phyloP scores from a whole-genome alignment of 1,139 yeast genomes.

The Eremothecium sinecaudum region DNA sequence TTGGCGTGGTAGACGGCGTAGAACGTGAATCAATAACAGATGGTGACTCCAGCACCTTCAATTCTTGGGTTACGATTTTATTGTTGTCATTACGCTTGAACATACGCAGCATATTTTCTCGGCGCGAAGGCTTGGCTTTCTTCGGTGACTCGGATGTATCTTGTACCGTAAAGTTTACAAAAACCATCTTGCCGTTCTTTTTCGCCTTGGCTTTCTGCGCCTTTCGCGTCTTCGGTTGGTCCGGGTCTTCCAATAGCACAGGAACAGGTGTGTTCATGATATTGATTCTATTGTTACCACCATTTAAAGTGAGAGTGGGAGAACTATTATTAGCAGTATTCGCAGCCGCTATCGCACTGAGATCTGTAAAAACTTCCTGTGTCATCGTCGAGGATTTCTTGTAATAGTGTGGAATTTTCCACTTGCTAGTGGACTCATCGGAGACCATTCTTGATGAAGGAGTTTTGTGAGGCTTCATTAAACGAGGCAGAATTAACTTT shows the following conservation, averaged over 20 bases:
- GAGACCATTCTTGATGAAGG: neutral
- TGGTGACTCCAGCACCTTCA: conserved; percentile 1
- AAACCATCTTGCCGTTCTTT: conserved; percentile 26
- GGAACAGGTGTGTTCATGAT: conserved; percentile 26
- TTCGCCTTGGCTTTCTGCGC: conserved; percentile 15
- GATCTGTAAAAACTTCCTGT: conserved; percentile 3
- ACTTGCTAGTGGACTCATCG: conserved; percentile 19
- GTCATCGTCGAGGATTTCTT: conserved; percentile 9
- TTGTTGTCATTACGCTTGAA: conserved; percentile 15
- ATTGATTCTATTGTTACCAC: conserved; percentile 11
- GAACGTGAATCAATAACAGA: conserved; percentile 8
- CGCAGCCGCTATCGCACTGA: neutral
- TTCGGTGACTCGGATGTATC: conserved; percentile 16
- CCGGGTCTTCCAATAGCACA: conserved; percentile 22
- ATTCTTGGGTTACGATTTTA: neutral
- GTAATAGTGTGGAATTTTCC: conserved; percentile 31
- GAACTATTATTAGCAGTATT: conserved; percentile 6
- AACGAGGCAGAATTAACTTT: too few relatives aligned
- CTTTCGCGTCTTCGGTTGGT: conserved; percentile 10
- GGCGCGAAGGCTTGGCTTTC: conserved; percentile 24
- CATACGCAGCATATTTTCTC: conserved; percentile 25
- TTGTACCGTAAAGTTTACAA: conserved; percentile 30
- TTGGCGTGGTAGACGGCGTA: conserved; percentile 6
- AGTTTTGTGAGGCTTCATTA: conserved; percentile 4
- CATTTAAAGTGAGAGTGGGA: conserved; percentile 8